Base-by-base conservation (phyloP, 2,329 filamentous ascomycete genomes). In the Hypocrella siamensis region DNA sequence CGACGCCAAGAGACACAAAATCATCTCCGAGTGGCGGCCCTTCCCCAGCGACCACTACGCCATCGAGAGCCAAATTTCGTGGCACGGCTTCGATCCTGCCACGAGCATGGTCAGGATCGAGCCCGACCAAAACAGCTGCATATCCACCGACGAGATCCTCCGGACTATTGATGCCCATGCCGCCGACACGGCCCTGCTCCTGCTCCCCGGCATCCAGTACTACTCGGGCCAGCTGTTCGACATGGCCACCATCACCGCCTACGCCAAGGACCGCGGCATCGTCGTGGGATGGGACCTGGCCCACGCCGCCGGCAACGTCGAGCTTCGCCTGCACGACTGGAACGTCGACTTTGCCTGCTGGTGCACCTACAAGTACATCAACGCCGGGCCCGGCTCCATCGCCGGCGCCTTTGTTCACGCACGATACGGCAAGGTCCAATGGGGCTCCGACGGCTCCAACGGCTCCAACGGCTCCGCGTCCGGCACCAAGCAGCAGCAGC, bases 301-400 rank as follows among this genome's bases (percentile, higher is more conserved):
- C 0, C 84, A 93, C 51, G 82, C 83, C 0, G 80, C 71, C 16
- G 85, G 85, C 19, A 93, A 93, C 47, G 80, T 92, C 2, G 74
- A 79, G 26, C 56, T 93, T 14, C 57, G 64, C 35, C 64, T 93
- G 15, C 84, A 93, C 53, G 81, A 88, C 44, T 93, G 85, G 85
- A 68, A 80, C 42, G 83, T 92, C 21, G 85, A 93, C 52, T 93
- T 93, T 46, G 85, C 86, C 12, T 81, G 71, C 33, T 93, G 85
- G 85, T 93, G 85, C 55, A 86, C 78, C 14, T 93, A 93, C 65
- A 93, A 93, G 58, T 93, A 93, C 58, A 69, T 93, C 51, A 93
- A 93, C 49, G 75, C 76, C 17, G 85, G 85, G 0, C 83, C 85
- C 0, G 85, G 85, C 4, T 67, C 75, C 12, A 92, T 92, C 40